A percentile compares a stretch with the other conserved stretches of the same genome.
These are phyloP conservation scores for Hordeum marinum DNA, from an alignment of 176 grass and related monocot genomes.

Conservation along the genomic window DNA sequence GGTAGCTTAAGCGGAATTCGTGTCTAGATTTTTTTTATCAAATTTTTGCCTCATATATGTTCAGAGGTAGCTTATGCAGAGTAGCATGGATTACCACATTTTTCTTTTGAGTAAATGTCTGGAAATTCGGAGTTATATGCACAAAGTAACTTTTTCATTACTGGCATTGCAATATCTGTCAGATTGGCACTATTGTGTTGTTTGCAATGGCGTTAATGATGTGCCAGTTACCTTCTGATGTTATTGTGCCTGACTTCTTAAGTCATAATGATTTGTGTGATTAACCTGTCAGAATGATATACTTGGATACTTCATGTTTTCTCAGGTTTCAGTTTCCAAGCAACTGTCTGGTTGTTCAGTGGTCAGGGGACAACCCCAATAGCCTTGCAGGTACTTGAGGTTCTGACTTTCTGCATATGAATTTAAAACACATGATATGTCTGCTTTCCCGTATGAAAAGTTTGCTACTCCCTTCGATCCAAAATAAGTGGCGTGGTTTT, in stretches of 20 bases:
- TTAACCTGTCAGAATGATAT: background rate
- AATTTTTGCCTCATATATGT: background rate
- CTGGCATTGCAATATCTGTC: background rate
- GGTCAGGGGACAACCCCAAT: slow-evolving; percentile 95
- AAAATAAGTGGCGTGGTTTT: too few relatives aligned
- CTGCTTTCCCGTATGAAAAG: background rate
- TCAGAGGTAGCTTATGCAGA: background rate
- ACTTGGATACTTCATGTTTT: slow-evolving; percentile 1
- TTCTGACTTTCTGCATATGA: background rate
- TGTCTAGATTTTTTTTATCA: background rate
- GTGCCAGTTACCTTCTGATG: background rate
- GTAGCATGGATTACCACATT: background rate
- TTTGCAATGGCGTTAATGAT: background rate
- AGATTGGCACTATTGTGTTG: background rate
- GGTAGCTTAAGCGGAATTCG: slow-evolving; percentile 3
- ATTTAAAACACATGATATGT: background rate
- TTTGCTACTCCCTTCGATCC: too few relatives aligned
- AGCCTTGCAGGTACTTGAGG: slow-evolving; percentile 68
- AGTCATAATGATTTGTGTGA: background rate
- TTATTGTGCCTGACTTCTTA: background rate
- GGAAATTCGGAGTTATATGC: background rate
- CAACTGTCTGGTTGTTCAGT: slow-evolving; percentile 67
- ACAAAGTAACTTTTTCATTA: background rate
- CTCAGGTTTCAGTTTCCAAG: slow-evolving; percentile 68
- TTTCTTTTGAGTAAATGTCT: background rate